Percentiles rank a stretch among this genome's conserved stretches.
Evolutionary conservation across 176 grass and related monocot genomes (phyloP).

Genomic region (Hordeum vulgare): MorexV3_pseudomolecules_assembly NC_058524.1:11880536-11881035

Average conservation of each 20-base stretch:
- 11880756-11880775: constrained; percentile 33
- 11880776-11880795: constrained; percentile 16
- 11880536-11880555: constrained; percentile 40
- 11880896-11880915: constrained; percentile 41
- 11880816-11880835: constrained; percentile 7
- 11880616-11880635: neutral
- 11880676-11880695: constrained; percentile 1
- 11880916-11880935: constrained; percentile 45
- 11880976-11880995: neutral
- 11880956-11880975: neutral
- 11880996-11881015: neutral
- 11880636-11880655: neutral
- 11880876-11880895: constrained; percentile 36
- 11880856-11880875: constrained; percentile 39
- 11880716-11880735: constrained; percentile 38
- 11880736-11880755: constrained; percentile 50
- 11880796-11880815: constrained; percentile 28
- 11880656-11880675: neutral
- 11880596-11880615: neutral
- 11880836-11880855: constrained; percentile 26
- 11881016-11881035: neutral
- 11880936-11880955: constrained; percentile 67
- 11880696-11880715: constrained; percentile 23
- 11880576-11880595: constrained; percentile 30
- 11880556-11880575: constrained; percentile 30